phyloP scores from a whole-genome alignment of 208 protist genomes.

The Wallacemonas sp. region DNA sequence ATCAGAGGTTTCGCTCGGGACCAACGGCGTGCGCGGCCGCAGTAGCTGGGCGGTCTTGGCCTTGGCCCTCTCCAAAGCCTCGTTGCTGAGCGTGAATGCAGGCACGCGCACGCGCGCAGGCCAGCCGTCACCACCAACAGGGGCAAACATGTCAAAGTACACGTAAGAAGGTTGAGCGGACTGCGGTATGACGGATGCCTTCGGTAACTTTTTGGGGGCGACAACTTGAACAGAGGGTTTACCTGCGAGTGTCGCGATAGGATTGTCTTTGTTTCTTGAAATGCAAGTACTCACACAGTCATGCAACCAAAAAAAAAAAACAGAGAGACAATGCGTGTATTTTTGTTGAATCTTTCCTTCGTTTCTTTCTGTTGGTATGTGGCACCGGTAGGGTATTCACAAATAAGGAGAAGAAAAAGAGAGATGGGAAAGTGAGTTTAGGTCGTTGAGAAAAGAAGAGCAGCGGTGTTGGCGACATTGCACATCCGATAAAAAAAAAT shows the following conservation, averaged over 20 bases:
- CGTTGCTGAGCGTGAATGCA: slow-evolving; percentile 9
- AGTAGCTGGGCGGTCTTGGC: slow-evolving; percentile 19
- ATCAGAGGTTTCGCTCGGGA: too few species aligned
- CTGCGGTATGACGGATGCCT: neutral
- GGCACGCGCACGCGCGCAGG: slow-evolving; percentile 5
- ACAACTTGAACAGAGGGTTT: too few species aligned
- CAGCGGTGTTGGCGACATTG: too few species aligned
- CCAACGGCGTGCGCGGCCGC: slow-evolving; percentile 24
- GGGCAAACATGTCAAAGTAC: slow-evolving; percentile 5
- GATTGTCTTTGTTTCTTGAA: too few species aligned
- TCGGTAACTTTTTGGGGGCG: too few species aligned
- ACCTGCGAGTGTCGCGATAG: too few species aligned
- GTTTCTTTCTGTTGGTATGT: neutral
- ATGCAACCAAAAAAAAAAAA: slow-evolving; percentile 20
- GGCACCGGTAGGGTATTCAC: neutral
- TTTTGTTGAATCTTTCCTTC: slow-evolving; percentile 1
- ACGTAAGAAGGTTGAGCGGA: neutral
- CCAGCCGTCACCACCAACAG: slow-evolving; percentile 6
- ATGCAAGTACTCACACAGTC: neutral
- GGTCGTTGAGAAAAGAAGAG: neutral
- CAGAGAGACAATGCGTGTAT: slow-evolving; percentile 5
- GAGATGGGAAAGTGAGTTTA: neutral
- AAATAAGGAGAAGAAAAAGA: slow-evolving; percentile 4
- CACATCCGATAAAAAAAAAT: too few species aligned
- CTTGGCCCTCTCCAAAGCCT: slow-evolving; percentile 3